Percentiles rank a stretch among this genome's conserved stretches.
Conservation (phyloP, 257 asterid species). For the Nicotiana paniculata region DNA sequence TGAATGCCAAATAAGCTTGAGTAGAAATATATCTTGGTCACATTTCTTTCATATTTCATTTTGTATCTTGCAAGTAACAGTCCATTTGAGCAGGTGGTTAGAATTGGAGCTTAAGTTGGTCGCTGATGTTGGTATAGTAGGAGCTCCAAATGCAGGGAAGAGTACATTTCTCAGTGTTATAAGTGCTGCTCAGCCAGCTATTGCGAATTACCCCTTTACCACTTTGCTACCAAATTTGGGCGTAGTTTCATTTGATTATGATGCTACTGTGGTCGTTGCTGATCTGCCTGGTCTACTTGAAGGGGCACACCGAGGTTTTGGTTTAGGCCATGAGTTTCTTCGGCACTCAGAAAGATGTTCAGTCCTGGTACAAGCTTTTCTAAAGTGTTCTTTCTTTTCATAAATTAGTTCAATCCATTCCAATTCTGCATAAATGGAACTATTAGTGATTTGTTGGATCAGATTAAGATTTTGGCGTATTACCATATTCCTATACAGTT, state of each 20-base stretch:
- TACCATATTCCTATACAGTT: not conserved
- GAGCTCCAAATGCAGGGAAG: conserved; percentile 98
- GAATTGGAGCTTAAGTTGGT: conserved; percentile 94
- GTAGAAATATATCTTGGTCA: not conserved
- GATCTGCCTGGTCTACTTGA: conserved; percentile 94
- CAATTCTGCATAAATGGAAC: not conserved
- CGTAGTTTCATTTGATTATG: conserved; percentile 83
- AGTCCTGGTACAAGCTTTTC: conserved; percentile 56
- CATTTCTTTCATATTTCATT: not conserved
- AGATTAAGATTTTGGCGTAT: not conserved
- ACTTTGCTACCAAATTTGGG: conserved; percentile 99
- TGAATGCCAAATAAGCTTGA: not conserved
- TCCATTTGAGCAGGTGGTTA: conserved; percentile 68
- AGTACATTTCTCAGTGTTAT: conserved; percentile 91
- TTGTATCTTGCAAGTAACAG: conserved; percentile 9
- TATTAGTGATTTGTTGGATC: not conserved
- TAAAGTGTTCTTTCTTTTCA: not conserved
- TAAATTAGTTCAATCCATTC: not conserved
- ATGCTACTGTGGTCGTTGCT: conserved; percentile 85
- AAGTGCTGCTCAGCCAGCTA: conserved; percentile 88
- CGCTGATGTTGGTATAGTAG: conserved; percentile 95
- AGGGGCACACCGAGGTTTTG: conserved; percentile 97
- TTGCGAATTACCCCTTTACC: conserved; percentile 94
- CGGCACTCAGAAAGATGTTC: conserved; percentile 95
- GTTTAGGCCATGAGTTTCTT: conserved; percentile 94